Conservation (phyloP, 164 flowering plant genomes). For the Tetrastigma voinierianum region DNA sequence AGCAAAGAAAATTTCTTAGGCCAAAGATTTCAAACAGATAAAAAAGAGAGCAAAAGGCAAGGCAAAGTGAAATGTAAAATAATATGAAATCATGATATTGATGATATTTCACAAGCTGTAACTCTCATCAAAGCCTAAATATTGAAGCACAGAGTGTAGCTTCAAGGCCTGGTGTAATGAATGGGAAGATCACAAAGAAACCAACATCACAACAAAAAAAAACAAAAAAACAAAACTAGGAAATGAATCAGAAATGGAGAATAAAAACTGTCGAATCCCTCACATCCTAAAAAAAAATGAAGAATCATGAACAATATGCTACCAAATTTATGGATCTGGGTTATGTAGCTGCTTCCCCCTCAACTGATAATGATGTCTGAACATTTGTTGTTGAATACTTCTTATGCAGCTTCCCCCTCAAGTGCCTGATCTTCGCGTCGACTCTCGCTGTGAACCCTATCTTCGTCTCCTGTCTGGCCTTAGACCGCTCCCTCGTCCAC, state of each 20-base stretch:
- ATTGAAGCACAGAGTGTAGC: too few species aligned
- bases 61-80: too few species aligned
- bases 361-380: conserved; percentile 14
- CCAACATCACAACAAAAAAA: conserved; percentile 9
- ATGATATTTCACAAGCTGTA: conserved; percentile 23
- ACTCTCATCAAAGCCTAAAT: conserved; percentile 21
- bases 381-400: conserved; percentile 28
- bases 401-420: conserved; percentile 69
- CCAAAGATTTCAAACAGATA: too few species aligned
- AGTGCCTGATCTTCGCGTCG: conserved; percentile 85
- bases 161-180: conserved; percentile 15
- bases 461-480: conserved; percentile 87
- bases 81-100: neutral
- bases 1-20: too few species aligned
- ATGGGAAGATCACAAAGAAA: conserved; percentile 12
- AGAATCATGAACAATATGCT: neutral
- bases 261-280: too few species aligned
- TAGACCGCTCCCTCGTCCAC: conserved; percentile 86
- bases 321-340: too few species aligned
- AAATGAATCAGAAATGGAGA: conserved; percentile 4
- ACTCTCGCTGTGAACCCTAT: conserved; percentile 96
- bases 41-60: too few species aligned
- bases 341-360: too few species aligned
- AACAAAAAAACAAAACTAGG: conserved; percentile 1
- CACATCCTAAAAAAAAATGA: neutral